Evolutionary conservation across 805 yeast genomes (phyloP).

Genomic region (Yarrowia bubula): DNA sequence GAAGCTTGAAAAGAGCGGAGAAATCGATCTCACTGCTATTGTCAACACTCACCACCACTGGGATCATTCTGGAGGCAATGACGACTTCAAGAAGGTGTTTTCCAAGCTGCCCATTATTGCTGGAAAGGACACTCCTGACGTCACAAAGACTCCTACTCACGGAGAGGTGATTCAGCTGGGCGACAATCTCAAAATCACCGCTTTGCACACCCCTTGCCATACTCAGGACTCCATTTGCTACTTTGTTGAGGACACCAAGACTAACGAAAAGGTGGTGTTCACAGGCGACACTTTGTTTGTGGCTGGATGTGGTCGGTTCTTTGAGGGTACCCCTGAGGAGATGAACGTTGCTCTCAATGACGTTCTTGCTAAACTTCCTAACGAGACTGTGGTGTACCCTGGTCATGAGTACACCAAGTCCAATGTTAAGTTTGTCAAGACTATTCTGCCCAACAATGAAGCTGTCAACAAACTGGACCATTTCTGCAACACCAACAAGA

Average conservation of each 20-base stretch:
- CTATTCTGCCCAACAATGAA: slow-evolving; percentile 49
- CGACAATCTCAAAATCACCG: slow-evolving; percentile 59
- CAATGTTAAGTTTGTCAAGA: slow-evolving; percentile 73
- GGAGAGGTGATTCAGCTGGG: slow-evolving; percentile 64
- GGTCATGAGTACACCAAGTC: slow-evolving; percentile 95
- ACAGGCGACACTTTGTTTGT: slow-evolving; percentile 95
- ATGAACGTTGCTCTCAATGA: slow-evolving; percentile 71
- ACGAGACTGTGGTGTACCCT: slow-evolving; percentile 73
- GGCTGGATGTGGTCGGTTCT: slow-evolving; percentile 95
- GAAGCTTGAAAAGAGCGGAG: slow-evolving; percentile 38
- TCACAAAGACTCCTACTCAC: slow-evolving; percentile 68
- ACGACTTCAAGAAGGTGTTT: slow-evolving; percentile 37
- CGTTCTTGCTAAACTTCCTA: slow-evolving; percentile 59
- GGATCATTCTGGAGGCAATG: slow-evolving; percentile 91
- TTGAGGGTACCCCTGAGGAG: slow-evolving; percentile 81
- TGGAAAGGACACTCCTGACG: slow-evolving; percentile 77
- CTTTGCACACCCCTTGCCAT: slow-evolving; percentile 96
- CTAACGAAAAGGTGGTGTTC: slow-evolving; percentile 69
- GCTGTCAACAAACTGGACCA: slow-evolving; percentile 56
- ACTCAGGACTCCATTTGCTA: slow-evolving; percentile 96
- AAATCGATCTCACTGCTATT: slow-evolving; percentile 62
- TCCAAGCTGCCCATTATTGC: slow-evolving; percentile 68
- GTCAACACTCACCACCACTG: slow-evolving; percentile 96
- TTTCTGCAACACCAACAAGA: slow-evolving; percentile 55
- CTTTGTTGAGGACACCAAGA: slow-evolving; percentile 60